Percentiles rank a stretch among this genome's conserved stretches.
Evolutionary conservation across 345 rosid species (phyloP).

Genomic region (Erysimum cheiranthoides): DNA sequence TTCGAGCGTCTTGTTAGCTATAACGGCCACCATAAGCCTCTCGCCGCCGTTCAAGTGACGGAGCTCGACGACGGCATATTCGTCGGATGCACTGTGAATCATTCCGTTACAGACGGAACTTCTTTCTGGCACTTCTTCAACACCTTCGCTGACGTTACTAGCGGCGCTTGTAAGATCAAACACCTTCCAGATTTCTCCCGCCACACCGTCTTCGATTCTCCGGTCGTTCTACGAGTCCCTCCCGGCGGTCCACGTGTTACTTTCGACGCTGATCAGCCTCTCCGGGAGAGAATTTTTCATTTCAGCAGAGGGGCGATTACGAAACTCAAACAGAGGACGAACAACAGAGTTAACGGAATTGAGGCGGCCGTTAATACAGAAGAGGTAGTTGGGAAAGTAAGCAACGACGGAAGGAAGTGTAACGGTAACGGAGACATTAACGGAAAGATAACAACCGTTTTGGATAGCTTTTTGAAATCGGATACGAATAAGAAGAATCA

Average conservation of each 20-base stretch:
- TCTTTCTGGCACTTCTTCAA: conserved; percentile 98
- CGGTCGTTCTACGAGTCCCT: conserved; percentile 69
- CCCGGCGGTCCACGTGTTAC: conserved; percentile 77
- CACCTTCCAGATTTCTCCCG: conserved; percentile 67
- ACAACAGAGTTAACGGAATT: conserved; percentile 49
- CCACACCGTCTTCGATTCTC: conserved; percentile 64
- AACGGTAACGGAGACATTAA: conserved; percentile 53
- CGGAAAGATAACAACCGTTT: conserved; percentile 42
- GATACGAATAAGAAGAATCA: conserved; percentile 24
- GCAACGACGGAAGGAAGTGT: conserved; percentile 58
- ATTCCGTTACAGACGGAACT: conserved; percentile 87
- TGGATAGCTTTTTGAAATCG: conserved; percentile 26
- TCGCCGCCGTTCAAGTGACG: conserved; percentile 84
- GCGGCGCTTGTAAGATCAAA: conserved; percentile 65
- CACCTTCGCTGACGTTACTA: conserved; percentile 74
- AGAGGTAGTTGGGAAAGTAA: conserved; percentile 60
- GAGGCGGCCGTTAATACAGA: conserved; percentile 30
- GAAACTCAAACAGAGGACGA: conserved; percentile 70
- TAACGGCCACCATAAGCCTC: conserved; percentile 73
- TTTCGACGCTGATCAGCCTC: conserved; percentile 69
- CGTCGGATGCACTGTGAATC: conserved; percentile 82
- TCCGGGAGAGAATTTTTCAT: conserved; percentile 86
- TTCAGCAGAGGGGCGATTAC: conserved; percentile 77
- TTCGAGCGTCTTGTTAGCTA: conserved; percentile 78
- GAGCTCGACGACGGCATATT: conserved; percentile 78